These are phyloP conservation scores for Phytophthora rubi DNA, from an alignment of 352 stramenopile genomes.

Conservation along the genomic window DNA sequence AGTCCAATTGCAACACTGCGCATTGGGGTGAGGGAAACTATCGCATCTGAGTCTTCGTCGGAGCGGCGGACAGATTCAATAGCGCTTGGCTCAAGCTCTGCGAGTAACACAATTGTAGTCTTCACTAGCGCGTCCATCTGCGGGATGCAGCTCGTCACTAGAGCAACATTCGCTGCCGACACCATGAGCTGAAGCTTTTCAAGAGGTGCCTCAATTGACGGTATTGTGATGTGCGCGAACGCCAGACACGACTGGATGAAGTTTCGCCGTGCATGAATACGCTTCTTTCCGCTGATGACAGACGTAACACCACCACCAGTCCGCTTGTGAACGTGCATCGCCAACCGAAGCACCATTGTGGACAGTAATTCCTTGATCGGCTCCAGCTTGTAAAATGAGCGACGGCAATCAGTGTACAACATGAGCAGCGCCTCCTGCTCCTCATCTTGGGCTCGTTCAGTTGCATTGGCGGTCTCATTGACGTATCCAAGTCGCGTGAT, in stretches of 20 bases:
- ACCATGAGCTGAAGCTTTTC: slow-evolving; percentile 73
- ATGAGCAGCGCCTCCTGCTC: slow-evolving; percentile 86
- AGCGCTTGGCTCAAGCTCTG: slow-evolving; percentile 58
- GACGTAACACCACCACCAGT: slow-evolving; percentile 22
- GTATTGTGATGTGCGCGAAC: slow-evolving; percentile 91
- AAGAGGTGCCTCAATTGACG: slow-evolving; percentile 61
- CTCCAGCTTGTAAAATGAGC: slow-evolving; percentile 90
- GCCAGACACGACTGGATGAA: slow-evolving; percentile 92
- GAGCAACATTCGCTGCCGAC: slow-evolving; percentile 67
- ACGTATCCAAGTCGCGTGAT: slow-evolving; percentile 68
- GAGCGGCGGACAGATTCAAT: slow-evolving; percentile 1
- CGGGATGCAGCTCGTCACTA: slow-evolving; percentile 76
- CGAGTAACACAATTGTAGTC: slow-evolving; percentile 74
- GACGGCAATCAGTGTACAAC: slow-evolving; percentile 89
- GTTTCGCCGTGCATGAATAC: slow-evolving; percentile 45
- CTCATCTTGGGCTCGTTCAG: slow-evolving; percentile 47
- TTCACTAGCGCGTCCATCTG: slow-evolving; percentile 91
- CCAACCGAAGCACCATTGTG: slow-evolving; percentile 62
- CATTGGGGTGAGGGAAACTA: not conserved
- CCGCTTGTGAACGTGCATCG: slow-evolving; percentile 59
- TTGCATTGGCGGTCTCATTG: slow-evolving; percentile 13
- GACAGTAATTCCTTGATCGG: slow-evolving; percentile 67
- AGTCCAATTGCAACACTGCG: slow-evolving; percentile 11
- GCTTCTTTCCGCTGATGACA: slow-evolving; percentile 28
- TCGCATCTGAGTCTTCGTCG: slow-evolving; percentile 5